Base-by-base conservation (phyloP, 2,329 filamentous ascomycete species). In the Ascochyta clinopodiicola region DNA sequence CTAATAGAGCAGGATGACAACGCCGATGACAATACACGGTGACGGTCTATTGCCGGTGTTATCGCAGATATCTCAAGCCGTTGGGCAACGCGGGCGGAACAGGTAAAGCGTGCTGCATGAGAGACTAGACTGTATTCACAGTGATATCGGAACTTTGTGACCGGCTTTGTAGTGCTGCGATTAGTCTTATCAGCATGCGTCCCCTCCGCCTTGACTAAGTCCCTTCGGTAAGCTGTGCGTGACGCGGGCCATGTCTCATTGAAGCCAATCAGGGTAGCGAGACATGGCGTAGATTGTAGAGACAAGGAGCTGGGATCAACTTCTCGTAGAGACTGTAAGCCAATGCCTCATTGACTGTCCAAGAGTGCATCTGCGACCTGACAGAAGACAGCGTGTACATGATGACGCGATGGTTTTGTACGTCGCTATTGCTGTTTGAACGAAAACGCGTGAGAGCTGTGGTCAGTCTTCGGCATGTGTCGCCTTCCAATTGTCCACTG, bases 161-260 rank as follows among this genome's bases (percentile, higher is more conserved):
- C 45, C 60, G 57, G 57, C 57, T 61, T 52, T 49, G 50, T 53
- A 38, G 24, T 56, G 53, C 47, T 56, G 59, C 58, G 55, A 61
- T 67, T 67, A 63, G 64, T 45, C 69, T 75, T 75, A 75, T 75
- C 72, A 53, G 62, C 60, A 31, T 67, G 68, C 68, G 63, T 67
- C 46, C 32, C 17, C 40, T 31, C 45, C 25, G 38, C 55, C 44
- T 68, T 75, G 70, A 74, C 72, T 74, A 74, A 74, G 65, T 57
- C 46, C 53, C 44, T 67, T 70, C 63, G 59, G 66, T 75, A 71
- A 74, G 60, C 61, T 59, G 63, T 64, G 68, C 31, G 34, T 42
- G 35, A 43, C 35, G 42, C 24, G 42, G 45, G 52, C 36, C 29
- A 43, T 46, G 46, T 24, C 13, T 32, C 17, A 10, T 19, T 4